A percentile compares a stretch with the other conserved stretches of the same genome.
Conservation (phyloP, 805 yeast species). For the Isabelozyma gotoi region DNA sequence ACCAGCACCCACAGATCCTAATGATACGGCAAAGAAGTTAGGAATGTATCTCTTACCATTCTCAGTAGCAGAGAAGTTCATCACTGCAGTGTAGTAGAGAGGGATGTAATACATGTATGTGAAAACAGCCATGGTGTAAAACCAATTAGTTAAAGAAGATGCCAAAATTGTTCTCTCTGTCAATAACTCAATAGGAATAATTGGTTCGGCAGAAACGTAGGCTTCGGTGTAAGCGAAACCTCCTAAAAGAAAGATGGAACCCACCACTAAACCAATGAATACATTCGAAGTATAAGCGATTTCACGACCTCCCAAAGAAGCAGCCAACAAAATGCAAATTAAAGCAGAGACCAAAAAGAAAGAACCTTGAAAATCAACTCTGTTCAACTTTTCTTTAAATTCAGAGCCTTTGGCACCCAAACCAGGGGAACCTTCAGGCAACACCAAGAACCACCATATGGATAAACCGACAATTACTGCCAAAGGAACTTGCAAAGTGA, state of each 20-base stretch:
- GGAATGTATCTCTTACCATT: constrained; percentile 61
- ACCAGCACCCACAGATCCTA: constrained; percentile 69
- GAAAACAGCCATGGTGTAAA: constrained; percentile 66
- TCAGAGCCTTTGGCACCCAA: constrained; percentile 49
- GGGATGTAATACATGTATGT: constrained; percentile 71
- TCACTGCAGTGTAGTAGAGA: constrained; percentile 57
- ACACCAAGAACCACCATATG: constrained; percentile 34
- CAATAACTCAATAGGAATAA: constrained; percentile 62
- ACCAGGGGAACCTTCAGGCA: constrained; percentile 59
- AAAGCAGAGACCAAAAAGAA: constrained; percentile 56
- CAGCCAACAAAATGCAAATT: constrained; percentile 58
- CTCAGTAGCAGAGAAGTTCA: constrained; percentile 51
- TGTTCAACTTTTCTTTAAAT: constrained; percentile 47
- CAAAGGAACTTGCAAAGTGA: constrained; percentile 40
- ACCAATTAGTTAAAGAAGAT: constrained; percentile 68
- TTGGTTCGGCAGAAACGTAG: constrained; percentile 58
- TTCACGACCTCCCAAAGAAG: constrained; percentile 64
- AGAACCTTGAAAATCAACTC: constrained; percentile 71
- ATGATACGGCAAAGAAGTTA: constrained; percentile 66
- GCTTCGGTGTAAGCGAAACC: constrained; percentile 54
- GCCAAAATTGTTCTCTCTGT: constrained; percentile 59
- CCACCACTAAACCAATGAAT: constrained; percentile 32
- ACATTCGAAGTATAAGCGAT: constrained; percentile 45
- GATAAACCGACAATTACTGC: constrained; percentile 43
- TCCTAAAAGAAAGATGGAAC: constrained; percentile 33